Conservation (phyloP, 805 yeast species). For the Saturnispora zaruensis region DNA sequence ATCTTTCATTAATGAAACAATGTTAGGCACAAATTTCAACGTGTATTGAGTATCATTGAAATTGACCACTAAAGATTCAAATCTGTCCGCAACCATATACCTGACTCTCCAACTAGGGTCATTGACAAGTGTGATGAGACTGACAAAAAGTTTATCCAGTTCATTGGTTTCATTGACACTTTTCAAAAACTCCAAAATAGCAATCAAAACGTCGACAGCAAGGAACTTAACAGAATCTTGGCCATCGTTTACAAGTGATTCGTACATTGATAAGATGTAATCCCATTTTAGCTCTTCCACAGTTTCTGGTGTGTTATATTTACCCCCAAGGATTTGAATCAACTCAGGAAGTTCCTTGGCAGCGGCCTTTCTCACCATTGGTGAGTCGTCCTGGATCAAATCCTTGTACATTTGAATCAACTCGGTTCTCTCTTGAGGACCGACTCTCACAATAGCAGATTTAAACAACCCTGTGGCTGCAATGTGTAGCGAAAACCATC, state of each 20-base stretch:
- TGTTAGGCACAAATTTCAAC: constrained; percentile 57
- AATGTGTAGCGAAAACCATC: constrained; percentile 90
- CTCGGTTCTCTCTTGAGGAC: constrained; percentile 45
- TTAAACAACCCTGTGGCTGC: constrained; percentile 87
- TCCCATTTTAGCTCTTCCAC: constrained; percentile 64
- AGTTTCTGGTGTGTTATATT: constrained; percentile 30
- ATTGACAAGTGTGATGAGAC: constrained; percentile 61
- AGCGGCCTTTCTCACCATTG: constrained; percentile 96
- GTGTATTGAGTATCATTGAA: constrained; percentile 51
- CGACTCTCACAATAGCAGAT: constrained; percentile 53
- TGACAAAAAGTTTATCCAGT: constrained; percentile 51
- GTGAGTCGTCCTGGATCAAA: constrained; percentile 82
- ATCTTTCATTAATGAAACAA: constrained; percentile 75
- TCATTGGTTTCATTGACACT: constrained; percentile 48
- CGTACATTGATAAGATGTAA: constrained; percentile 72
- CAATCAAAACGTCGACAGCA: constrained; percentile 77
- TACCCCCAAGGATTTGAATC: constrained; percentile 43
- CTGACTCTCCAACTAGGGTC: constrained; percentile 98
- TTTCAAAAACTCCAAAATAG: constrained; percentile 66
- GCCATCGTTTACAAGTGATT: constrained; percentile 65
- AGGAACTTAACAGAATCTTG: constrained; percentile 94
- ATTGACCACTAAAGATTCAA: constrained; percentile 60
- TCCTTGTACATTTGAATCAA: constrained; percentile 60
- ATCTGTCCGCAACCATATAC: constrained; percentile 95
- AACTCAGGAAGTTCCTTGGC: constrained; percentile 75